Percentiles rank a stretch among this genome's conserved stretches.
These are phyloP conservation scores for Mycena venus DNA, from an alignment of 768 basidiomycete genomes.

Conservation along the genomic window DNA sequence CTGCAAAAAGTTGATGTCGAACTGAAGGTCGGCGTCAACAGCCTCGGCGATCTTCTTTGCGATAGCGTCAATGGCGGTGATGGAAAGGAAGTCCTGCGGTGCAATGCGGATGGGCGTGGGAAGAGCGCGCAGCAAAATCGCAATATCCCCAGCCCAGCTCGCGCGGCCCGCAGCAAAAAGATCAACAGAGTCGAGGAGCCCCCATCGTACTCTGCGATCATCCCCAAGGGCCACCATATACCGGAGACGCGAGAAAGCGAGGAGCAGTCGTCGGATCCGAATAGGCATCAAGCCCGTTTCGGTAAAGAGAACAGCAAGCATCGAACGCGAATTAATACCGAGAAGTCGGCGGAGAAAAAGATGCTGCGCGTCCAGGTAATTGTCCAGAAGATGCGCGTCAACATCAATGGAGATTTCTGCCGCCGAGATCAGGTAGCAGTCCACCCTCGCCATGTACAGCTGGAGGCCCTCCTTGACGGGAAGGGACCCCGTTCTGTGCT, in stretches of 20 bases:
- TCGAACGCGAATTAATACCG: neutral
- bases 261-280: conserved; percentile 7
- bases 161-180: neutral
- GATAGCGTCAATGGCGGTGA: too few relatives aligned
- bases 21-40: too few relatives aligned
- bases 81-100: neutral
- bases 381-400: neutral
- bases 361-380: neutral
- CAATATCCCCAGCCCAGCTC: conserved; percentile 3
- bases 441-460: too few relatives aligned
- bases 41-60: neutral
- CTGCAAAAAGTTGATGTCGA: too few relatives aligned
- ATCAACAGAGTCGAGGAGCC: neutral
- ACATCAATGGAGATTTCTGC: neutral
- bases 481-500: neutral
- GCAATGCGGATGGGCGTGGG: neutral
- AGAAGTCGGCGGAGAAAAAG: conserved; percentile 1
- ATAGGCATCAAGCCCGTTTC: conserved; percentile 28
- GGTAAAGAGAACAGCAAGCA: too few relatives aligned
- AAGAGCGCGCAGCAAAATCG: neutral
- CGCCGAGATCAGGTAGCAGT: neutral
- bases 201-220: neutral
- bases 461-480: neutral
- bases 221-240: neutral
- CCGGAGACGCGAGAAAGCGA: neutral